Percentiles rank a stretch among this genome's conserved stretches.
phyloP scores from a whole-genome alignment of 345 rosid species.

The Nephelium lappaceum region DNA sequence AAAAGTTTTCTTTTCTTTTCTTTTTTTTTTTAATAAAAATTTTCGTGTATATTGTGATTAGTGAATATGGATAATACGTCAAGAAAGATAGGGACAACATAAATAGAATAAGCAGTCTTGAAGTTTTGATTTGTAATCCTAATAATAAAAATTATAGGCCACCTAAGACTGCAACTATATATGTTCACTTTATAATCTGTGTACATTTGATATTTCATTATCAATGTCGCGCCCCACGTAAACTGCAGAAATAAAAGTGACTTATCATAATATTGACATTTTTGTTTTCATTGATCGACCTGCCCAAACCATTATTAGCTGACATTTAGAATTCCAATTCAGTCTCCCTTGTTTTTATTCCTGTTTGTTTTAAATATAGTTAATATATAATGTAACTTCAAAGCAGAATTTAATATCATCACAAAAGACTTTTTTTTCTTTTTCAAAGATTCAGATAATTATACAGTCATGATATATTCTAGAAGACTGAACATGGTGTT shows the following conservation, averaged over 20 bases:
- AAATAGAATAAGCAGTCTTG: neutral
- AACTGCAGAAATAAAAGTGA: no score
- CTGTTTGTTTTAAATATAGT: no score
- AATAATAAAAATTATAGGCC: neutral
- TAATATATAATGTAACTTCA: no score
- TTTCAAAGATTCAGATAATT: no score
- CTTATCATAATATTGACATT: neutral
- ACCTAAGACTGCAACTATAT: neutral
- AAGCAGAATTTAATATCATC: no score
- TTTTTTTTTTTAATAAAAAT: no score
- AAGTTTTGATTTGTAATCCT: neutral
- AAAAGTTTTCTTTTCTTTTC: no score
- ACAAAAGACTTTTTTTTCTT: no score
- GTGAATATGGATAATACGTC: neutral
- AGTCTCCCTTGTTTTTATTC: neutral
- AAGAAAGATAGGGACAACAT: neutral
- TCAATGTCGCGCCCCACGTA: no score
- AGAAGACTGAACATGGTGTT: no score
- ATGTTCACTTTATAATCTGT: neutral
- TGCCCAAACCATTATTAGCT: neutral
- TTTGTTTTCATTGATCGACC: neutral
- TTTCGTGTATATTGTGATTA: no score
- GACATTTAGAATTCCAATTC: neutral
- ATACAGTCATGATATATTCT: no score
- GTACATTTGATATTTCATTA: neutral